These are phyloP conservation scores for Saturnispora gosingensis DNA, from an alignment of 805 yeast genomes.

Conservation along the genomic window DNA sequence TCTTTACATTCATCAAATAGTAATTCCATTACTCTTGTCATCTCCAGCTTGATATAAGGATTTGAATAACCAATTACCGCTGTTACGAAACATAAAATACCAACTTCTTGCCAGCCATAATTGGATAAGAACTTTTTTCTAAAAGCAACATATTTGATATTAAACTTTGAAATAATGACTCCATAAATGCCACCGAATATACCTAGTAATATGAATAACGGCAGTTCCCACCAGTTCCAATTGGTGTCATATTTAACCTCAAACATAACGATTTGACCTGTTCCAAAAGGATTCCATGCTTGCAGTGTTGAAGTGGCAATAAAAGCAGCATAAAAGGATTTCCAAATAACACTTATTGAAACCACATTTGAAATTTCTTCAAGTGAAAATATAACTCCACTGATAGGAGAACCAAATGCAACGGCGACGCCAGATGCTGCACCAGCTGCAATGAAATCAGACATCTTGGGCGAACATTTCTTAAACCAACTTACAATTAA, in stretches of 20 bases:
- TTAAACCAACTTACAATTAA: slow-evolving; percentile 35
- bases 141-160: slow-evolving; percentile 67
- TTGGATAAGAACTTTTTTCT: slow-evolving; percentile 55
- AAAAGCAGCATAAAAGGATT: slow-evolving; percentile 82
- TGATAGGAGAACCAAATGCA: slow-evolving; percentile 94
- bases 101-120: slow-evolving; percentile 65
- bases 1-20: slow-evolving; percentile 50
- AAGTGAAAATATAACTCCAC: slow-evolving; percentile 87
- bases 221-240: slow-evolving; percentile 83
- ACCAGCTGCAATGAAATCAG: slow-evolving; percentile 75
- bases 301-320: slow-evolving; percentile 79
- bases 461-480: slow-evolving; percentile 33
- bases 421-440: slow-evolving; percentile 99
- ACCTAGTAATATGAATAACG: slow-evolving; percentile 71
- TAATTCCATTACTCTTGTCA: slow-evolving; percentile 92
- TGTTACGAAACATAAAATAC: slow-evolving; percentile 56
- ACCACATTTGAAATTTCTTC: slow-evolving; percentile 81
- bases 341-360: slow-evolving; percentile 76
- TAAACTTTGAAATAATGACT: slow-evolving; percentile 61
- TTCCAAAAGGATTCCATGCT: slow-evolving; percentile 80
- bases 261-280: slow-evolving; percentile 89
- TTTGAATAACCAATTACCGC: slow-evolving; percentile 76
- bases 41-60: slow-evolving; percentile 71
- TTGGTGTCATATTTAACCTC: slow-evolving; percentile 79
- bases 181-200: slow-evolving; percentile 91